Conservation (phyloP, 192 early-diverging fungal species). For the Linderina pennispora region DNA sequence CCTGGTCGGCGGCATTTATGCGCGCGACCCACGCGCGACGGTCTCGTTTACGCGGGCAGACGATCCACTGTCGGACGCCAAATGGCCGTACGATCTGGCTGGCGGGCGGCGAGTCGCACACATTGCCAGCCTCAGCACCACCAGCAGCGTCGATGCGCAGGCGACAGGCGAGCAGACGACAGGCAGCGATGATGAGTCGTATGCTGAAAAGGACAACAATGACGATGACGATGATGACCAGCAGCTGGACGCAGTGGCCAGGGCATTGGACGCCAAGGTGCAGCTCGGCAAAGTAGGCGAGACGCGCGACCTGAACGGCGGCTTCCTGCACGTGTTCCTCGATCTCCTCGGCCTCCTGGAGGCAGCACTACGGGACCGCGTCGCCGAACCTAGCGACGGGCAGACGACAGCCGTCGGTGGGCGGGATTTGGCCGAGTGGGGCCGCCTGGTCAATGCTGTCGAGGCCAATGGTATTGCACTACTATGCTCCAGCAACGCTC, state of each 20-base stretch:
- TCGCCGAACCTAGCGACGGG: not conserved
- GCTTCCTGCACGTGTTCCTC: slow-evolving; percentile 60
- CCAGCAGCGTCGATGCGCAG: no score
- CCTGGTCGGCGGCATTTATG: slow-evolving; percentile 35
- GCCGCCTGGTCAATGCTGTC: slow-evolving; percentile 21
- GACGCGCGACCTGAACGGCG: slow-evolving; percentile 35
- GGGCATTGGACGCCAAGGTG: slow-evolving; percentile 28
- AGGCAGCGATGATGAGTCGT: no score
- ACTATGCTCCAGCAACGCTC: slow-evolving; percentile 36
- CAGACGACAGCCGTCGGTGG: slow-evolving; percentile 7
- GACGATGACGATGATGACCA: no score
- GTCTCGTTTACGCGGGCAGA: slow-evolving; percentile 34
- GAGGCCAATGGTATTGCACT: slow-evolving; percentile 35
- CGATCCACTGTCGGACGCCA: slow-evolving; percentile 20
- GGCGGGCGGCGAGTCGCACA: slow-evolving; percentile 24
- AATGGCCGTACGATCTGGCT: slow-evolving; percentile 15
- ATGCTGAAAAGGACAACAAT: no score
- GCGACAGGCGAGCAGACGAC: no score
- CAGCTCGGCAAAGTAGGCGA: no score
- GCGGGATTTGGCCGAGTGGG: slow-evolving; percentile 22
- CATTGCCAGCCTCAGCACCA: slow-evolving; percentile 24
- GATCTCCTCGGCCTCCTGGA: slow-evolving; percentile 55
- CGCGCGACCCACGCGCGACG: slow-evolving; percentile 24
- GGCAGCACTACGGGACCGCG: slow-evolving; percentile 14
- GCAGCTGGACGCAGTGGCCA: slow-evolving; percentile 17